A percentile compares a stretch with the other conserved stretches of the same genome.
phyloP scores from a whole-genome alignment of 179 eudicot species.

The Sideroxylon spinosum region DNA sequence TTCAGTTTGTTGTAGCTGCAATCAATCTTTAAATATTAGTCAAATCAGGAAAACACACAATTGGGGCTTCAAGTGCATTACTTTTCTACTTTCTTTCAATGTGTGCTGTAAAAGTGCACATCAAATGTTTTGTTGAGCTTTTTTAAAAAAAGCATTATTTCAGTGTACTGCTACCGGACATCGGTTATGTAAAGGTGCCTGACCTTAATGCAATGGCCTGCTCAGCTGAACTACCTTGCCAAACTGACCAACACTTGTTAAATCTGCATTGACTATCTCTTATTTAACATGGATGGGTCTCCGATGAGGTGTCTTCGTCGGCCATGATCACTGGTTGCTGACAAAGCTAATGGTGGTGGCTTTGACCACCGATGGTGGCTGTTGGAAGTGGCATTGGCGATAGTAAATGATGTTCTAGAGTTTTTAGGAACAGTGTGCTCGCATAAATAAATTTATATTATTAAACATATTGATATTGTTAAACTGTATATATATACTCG shows the following conservation, averaged over 20 bases:
- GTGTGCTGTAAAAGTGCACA: neutral
- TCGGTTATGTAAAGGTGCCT: neutral
- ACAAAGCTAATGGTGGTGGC: too few species aligned
- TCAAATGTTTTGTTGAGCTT: neutral
- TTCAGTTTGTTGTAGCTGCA: constrained; percentile 12
- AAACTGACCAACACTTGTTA: neutral
- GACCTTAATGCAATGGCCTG: neutral
- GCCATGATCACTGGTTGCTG: too few species aligned
- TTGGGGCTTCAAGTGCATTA: neutral
- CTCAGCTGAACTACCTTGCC: neutral
- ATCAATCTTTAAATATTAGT: neutral
- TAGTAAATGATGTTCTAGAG: too few species aligned
- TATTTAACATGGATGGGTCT: too few species aligned
- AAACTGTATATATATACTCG: too few species aligned
- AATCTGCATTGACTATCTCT: neutral
- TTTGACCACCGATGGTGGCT: too few species aligned
- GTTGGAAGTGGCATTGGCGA: too few species aligned
- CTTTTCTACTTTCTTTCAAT: neutral
- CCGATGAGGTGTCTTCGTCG: too few species aligned
- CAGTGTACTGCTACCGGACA: neutral
- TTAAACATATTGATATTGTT: too few species aligned
- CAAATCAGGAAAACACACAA: neutral
- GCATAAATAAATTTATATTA: too few species aligned
- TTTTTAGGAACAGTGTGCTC: too few species aligned
- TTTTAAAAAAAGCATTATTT: neutral